Evolutionary conservation across 805 yeast species (phyloP).

Genomic region (Diddensiella caesifluorescens): DNA sequence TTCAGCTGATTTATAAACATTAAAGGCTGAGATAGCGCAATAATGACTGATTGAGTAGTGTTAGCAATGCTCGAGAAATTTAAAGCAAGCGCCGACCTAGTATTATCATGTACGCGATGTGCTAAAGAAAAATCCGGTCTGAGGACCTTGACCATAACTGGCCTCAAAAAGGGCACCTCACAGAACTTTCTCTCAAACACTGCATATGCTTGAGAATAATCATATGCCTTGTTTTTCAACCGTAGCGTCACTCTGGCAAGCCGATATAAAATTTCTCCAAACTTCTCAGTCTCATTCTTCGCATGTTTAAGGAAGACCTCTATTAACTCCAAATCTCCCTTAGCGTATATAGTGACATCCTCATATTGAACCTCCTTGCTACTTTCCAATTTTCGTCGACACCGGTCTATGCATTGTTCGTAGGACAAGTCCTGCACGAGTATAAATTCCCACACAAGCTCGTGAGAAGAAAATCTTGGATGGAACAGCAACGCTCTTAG

Average conservation of each 20-base stretch:
- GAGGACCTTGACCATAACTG: conserved; percentile 4
- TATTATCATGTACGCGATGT: conserved; percentile 4
- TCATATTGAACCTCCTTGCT: conserved; percentile 21
- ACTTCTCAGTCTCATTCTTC: conserved; percentile 15
- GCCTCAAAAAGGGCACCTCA: conserved; percentile 13
- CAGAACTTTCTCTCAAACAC: conserved; percentile 14
- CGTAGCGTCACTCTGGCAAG: conserved; percentile 12
- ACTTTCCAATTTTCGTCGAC: conserved; percentile 25
- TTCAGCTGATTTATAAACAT: conserved; percentile 24
- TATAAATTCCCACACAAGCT: conserved; percentile 40
- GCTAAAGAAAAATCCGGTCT: conserved; percentile 10
- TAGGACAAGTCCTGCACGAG: conserved; percentile 23
- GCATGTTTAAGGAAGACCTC: conserved; percentile 26
- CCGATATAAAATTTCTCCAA: conserved; percentile 8
- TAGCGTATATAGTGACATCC: conserved; percentile 18
- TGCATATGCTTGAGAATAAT: conserved; percentile 18
- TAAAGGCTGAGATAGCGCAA: conserved; percentile 28
- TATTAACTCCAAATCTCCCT: conserved; percentile 21
- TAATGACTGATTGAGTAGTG: conserved; percentile 22
- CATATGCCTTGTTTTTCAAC: conserved; percentile 18
- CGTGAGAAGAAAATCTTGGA: conserved; percentile 34
- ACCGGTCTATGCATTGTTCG: conserved; percentile 24
- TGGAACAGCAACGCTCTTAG: conserved; percentile 41
- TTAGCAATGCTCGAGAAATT: conserved; percentile 5
- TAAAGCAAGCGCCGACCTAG: conserved; percentile 6